Evolutionary conservation across 495 filamentous ascomycete genomes (phyloP), one percentile per base, ranked within the genome.

Genomic region (Aspergillus indologenus): DNA sequence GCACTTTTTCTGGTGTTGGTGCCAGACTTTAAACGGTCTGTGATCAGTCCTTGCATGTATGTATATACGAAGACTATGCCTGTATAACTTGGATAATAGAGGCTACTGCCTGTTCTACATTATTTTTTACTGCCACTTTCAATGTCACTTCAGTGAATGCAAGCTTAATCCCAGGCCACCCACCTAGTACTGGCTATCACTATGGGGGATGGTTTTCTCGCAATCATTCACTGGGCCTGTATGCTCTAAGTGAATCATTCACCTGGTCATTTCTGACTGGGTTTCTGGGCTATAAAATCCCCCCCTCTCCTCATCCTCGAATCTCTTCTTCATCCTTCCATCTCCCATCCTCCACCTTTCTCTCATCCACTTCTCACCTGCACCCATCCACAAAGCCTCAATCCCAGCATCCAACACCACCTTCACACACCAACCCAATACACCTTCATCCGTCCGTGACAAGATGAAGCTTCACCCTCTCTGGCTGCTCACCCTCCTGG

Each of bases 41-140:
- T 49, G 34, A 53, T 54, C 21, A 44, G 44, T 47, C 45, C 40
- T 60, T 60, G 51, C 53, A 52, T 62, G 57, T 60, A 63, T 61
- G 53, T 60, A 60, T 19, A 51, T 57, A 45, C 48, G 23, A 45
- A 45, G 52, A 45, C 42, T 55, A 46, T 23, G 42, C 24, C 18
- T 22, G 20, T 55, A 22, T 46, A 55, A 40, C 12, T 26, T 45
- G 9, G 52, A 21, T 51, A 51, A 51, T 51, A 50, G 48, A 51
- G 48, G 48, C 48, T 51, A 29, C 31, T 31, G 48, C 48, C 48
- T 29, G 23, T 29, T 15, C 18, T 29, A 18, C 19, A 18, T 24
- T 29, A 18, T 24, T 18, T 24, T 18, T 20, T n/a, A n/a, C n/a
- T n/a, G n/a, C n/a, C n/a, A n/a, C n/a, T n/a, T n/a, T n/a, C n/a